A percentile compares a stretch with the other conserved stretches of the same genome.
phyloP scores from a whole-genome alignment of 768 basidiomycete species.

The Suillus plorans region DNA sequence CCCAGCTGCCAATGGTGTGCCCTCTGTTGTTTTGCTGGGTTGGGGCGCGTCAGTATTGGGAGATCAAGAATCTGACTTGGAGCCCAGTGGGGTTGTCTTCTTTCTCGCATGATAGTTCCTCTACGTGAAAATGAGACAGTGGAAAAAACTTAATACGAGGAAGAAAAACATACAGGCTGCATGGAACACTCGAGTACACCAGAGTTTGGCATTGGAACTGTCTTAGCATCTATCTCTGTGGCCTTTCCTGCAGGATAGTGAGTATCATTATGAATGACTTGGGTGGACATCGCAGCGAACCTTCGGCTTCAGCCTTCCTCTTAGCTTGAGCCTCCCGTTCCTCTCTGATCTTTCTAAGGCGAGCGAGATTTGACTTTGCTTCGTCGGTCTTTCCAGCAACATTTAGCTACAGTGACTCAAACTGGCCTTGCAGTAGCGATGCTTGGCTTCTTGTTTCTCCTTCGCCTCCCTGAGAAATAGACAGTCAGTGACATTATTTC shows the following conservation, averaged over 20 bases:
- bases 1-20: no score
- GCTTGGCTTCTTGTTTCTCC: constrained; percentile 88
- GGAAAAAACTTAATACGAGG: no score
- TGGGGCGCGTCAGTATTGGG: no score
- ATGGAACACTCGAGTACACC: no score
- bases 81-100: no score
- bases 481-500: neutral
- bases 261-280: neutral
- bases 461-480: constrained; percentile 71
- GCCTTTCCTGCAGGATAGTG: constrained; percentile 50
- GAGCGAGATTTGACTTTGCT: constrained; percentile 84
- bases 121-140: no score
- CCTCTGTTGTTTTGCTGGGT: no score
- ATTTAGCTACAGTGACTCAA: constrained; percentile 51
- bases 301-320: constrained; percentile 86
- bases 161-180: no score
- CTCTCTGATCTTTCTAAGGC: constrained; percentile 81
- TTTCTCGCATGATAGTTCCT: no score
- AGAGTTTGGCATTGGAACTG: no score
- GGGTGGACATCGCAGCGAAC: constrained; percentile 38
- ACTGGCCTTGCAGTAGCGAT: constrained; percentile 81
- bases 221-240: constrained; percentile 42
- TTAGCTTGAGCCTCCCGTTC: constrained; percentile 88
- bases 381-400: constrained; percentile 84
- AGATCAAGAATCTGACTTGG: no score